These are phyloP conservation scores for Xerocomellus dryophilus DNA, from an alignment of 768 basidiomycete species.

Conservation along the genomic window DNA sequence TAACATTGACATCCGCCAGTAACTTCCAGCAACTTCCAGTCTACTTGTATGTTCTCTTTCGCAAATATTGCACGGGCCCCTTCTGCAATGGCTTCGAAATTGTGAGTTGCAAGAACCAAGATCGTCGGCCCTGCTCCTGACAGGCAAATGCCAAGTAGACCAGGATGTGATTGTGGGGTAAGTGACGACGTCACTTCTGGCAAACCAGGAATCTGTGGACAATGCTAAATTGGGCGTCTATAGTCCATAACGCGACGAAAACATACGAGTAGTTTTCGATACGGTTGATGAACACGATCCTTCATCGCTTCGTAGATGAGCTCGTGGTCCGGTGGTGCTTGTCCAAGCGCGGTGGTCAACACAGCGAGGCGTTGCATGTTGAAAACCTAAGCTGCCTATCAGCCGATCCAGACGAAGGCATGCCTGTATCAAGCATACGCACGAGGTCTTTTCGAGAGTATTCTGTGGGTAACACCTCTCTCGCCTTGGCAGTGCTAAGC, in stretches of 20 bases:
- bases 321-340: conserved; percentile 87
- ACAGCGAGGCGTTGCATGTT: conserved; percentile 96
- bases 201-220: conserved; percentile 84
- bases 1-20: conserved; percentile 40
- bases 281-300: conserved; percentile 96
- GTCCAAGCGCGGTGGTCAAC: conserved; percentile 87
- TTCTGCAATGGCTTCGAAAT: conserved; percentile 82
- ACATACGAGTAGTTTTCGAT: conserved; percentile 80
- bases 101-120: conserved; percentile 84
- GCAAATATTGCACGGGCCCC: conserved; percentile 76
- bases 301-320: conserved; percentile 99
- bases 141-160: conserved; percentile 94
- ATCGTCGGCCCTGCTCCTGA: conserved; percentile 98
- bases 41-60: conserved; percentile 70
- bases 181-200: conserved; percentile 87
- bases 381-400: conserved; percentile 67
- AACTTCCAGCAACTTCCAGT: conserved; percentile 85
- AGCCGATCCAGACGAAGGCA: neutral
- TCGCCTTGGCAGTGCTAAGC: conserved; percentile 91
- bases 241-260: neutral
- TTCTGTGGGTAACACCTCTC: conserved; percentile 77
- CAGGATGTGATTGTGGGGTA: conserved; percentile 86
- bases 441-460: conserved; percentile 94
- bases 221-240: neutral
- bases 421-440: conserved; percentile 1